These are phyloP conservation scores for Dictyostelium firmibasis DNA, from an alignment of 78 protist genomes.

Conservation along the genomic window DNA sequence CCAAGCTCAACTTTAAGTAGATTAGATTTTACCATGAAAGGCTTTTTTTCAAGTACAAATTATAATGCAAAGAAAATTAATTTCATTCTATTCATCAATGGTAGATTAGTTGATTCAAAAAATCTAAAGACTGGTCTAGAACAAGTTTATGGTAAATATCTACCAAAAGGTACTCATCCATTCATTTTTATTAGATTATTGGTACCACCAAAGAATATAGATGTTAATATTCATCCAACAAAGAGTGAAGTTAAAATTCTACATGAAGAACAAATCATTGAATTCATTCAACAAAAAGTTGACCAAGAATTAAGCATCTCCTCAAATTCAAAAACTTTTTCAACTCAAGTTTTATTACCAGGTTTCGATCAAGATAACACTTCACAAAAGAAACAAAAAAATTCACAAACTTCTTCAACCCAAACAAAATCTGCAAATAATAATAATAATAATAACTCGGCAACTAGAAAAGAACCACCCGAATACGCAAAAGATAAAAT, in stretches of 20 bases:
- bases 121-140: conserved; percentile 82
- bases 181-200: conserved; percentile 87
- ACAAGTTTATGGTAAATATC: conserved; percentile 74
- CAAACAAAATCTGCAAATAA: neutral
- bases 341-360: conserved; percentile 56
- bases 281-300: conserved; percentile 38
- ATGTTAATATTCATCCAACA: conserved; percentile 99
- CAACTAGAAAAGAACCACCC: neutral
- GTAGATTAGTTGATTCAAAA: conserved; percentile 93
- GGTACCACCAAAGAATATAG: conserved; percentile 88
- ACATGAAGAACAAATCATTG: conserved; percentile 67
- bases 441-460: neutral
- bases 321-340: conserved; percentile 26
- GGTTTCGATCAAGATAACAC: conserved; percentile 6
- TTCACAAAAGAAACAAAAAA: conserved; percentile 6
- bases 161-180: conserved; percentile 90
- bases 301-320: conserved; percentile 37
- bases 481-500: conserved; percentile 35
- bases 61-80: conserved; percentile 64
- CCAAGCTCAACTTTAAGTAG: neutral
- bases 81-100: conserved; percentile 94
- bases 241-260: conserved; percentile 83
- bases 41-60: conserved; percentile 86
- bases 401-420: neutral
- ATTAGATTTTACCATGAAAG: conserved; percentile 56